Evolutionary conservation across 2,329 filamentous ascomycete species (phyloP), one percentile per base, ranked within the genome.

Genomic region (Madurella mycetomatis): DNA sequence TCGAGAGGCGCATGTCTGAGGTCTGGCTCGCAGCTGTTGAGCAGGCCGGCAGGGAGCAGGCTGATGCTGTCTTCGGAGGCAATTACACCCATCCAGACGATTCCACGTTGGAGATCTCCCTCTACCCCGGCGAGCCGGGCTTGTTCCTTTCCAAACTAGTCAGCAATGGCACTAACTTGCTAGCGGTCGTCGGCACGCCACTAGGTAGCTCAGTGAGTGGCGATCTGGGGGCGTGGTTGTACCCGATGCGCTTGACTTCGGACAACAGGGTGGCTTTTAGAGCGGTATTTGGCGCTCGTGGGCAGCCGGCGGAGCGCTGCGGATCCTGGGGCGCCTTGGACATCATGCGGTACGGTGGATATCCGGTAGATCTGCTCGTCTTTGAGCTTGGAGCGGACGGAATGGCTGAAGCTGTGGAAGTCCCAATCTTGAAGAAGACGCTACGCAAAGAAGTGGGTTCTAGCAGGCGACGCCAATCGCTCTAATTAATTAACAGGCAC

Each of bases 21-120:
- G 44, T 51, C 1, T 58, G 56, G 37, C 12, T 60, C 8, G 50
- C 56, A 2, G 62, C 55, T 0, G 49, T 49, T 5, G 63, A 64
- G 47, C 49, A 54, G 16, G 56, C 59, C 1, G 54, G 50, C 3
- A 18, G 59, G 4, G 54, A 60, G 16, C 19, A 50, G 13, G 59
- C 60, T 1, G n/a, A 16, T 5, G 17, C 11, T 1, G 13, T 32
- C 5, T 60, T 55, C 16, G 57, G 30, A 2, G 61, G 63, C 2
- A n/a, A 18, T 1, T 65, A 62, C 15, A 50, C 42, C 0, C 40
- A 52, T 1, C 13, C 31, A 3, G 50, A 32, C n/a, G 47, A 47
- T 2, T 51, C 54, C 1, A 40, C 43, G 2, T 25, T 41, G 2
- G 48, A 51, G 32, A n/a, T 58, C 1, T 30, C 7, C 2, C 19